A percentile compares a stretch with the other conserved stretches of the same genome.
These are phyloP conservation scores for Phytophthora foliorum DNA, from an alignment of 352 stramenopile genomes.

Conservation along the genomic window DNA sequence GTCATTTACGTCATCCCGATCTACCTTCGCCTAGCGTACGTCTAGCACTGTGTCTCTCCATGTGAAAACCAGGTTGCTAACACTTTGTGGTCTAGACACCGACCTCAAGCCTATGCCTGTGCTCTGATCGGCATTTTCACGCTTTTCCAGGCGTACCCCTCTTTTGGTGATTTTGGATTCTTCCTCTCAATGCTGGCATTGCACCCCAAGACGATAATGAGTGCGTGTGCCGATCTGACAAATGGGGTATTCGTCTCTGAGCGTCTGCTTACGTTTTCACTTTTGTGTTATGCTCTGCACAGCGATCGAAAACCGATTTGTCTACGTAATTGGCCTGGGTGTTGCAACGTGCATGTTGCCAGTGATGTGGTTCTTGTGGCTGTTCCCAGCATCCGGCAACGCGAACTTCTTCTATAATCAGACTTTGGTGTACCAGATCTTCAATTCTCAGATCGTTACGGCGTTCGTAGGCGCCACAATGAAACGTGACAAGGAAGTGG, in stretches of 20 bases:
- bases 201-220: slow-evolving; percentile 84
- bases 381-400: slow-evolving; percentile 87
- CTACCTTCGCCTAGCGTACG: slow-evolving; percentile 80
- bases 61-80: slow-evolving; percentile 1
- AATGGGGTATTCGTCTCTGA: neutral
- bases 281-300: slow-evolving; percentile 1
- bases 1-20: slow-evolving; percentile 86
- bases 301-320: slow-evolving; percentile 85
- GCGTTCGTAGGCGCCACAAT: slow-evolving; percentile 84
- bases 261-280: slow-evolving; percentile 7
- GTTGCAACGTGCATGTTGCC: slow-evolving; percentile 81
- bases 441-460: slow-evolving; percentile 79
- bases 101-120: slow-evolving; percentile 75
- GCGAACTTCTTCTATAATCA: slow-evolving; percentile 94
- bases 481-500: slow-evolving; percentile 87
- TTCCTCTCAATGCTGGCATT: slow-evolving; percentile 72
- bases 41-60: neutral
- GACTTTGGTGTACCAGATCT: slow-evolving; percentile 89
- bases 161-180: slow-evolving; percentile 85
- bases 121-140: slow-evolving; percentile 78
- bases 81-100: slow-evolving; percentile 46
- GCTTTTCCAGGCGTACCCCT: slow-evolving; percentile 85
- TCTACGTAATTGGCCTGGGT: slow-evolving; percentile 74
- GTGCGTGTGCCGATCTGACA: slow-evolving; percentile 39
- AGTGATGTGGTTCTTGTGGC: slow-evolving; percentile 91